Evolutionary conservation across 345 rosid species (phyloP).

Genomic region (Gossypium mustelinum): DNA sequence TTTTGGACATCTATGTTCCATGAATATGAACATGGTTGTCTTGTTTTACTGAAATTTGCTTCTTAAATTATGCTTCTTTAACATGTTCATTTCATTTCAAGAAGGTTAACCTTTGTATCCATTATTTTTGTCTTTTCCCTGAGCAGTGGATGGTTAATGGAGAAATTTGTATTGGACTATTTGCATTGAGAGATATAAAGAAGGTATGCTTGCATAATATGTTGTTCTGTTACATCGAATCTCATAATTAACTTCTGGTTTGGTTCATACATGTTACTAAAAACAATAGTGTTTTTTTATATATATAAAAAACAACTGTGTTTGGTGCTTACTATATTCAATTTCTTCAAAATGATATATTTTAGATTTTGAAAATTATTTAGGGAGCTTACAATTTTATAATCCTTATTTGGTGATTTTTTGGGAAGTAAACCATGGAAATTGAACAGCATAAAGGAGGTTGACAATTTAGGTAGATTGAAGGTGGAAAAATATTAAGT

Average conservation of each 20-base stretch:
- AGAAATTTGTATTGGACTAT: slow-evolving; percentile 93
- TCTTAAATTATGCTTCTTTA: neutral
- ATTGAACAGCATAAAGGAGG: neutral
- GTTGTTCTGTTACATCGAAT: neutral
- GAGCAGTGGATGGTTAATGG: slow-evolving; percentile 99
- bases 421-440: neutral
- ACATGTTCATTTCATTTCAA: neutral
- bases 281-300: neutral
- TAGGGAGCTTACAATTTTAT: neutral
- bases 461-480: neutral
- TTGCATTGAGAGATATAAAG: slow-evolving; percentile 80
- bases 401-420: neutral
- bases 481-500: neutral
- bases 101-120: slow-evolving; percentile 5
- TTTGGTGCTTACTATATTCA: neutral
- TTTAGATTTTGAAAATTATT: neutral
- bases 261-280: neutral
- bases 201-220: slow-evolving; percentile 45
- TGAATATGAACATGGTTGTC: neutral
- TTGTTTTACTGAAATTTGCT: slow-evolving; percentile 12
- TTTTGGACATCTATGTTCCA: neutral
- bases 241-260: neutral
- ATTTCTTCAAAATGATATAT: neutral
- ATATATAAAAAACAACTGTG: neutral
- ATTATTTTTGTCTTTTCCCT: slow-evolving; percentile 13